Conservation (phyloP, 768 basidiomycete species). For the Scleroderma bovista region DNA sequence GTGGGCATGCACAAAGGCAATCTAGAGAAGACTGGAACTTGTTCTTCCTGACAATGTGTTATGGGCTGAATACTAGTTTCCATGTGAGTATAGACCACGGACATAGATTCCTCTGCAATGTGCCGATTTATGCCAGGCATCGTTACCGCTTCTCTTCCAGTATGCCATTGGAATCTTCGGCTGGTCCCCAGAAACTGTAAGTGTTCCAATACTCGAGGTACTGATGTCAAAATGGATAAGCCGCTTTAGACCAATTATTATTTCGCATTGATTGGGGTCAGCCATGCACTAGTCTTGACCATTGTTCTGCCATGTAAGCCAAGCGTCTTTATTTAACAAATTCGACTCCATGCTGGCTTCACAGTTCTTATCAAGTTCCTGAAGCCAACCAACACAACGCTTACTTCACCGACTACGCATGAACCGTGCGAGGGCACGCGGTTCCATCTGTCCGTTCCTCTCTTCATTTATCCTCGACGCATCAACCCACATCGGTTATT, state of each 20-base stretch:
- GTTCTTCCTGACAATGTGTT: constrained; percentile 47
- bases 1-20: constrained; percentile 36
- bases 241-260: constrained; percentile 61
- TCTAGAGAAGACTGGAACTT: constrained; percentile 60
- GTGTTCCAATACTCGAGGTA: constrained; percentile 11
- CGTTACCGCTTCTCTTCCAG: constrained; percentile 54
- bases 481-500: constrained; percentile 1
- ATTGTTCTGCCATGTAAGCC: constrained; percentile 56
- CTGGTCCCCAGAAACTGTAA: constrained; percentile 63
- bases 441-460: constrained; percentile 1
- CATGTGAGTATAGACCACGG: constrained; percentile 36
- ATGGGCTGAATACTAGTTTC: constrained; percentile 40
- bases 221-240: background rate
- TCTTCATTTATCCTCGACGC: constrained; percentile 3
- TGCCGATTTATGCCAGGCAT: constrained; percentile 39
- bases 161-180: constrained; percentile 57
- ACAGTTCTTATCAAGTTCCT: constrained; percentile 51
- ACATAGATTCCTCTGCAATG: background rate
- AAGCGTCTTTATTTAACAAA: background rate
- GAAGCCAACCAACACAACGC: constrained; percentile 36
- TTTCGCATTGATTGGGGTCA: constrained; percentile 48
- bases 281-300: constrained; percentile 51
- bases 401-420: constrained; percentile 8
- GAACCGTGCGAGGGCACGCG: constrained; percentile 13
- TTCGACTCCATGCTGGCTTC: background rate